Evolutionary conservation across 2,329 filamentous ascomycete species (phyloP).

Genomic region (Pestalotiopsis sp.): DNA sequence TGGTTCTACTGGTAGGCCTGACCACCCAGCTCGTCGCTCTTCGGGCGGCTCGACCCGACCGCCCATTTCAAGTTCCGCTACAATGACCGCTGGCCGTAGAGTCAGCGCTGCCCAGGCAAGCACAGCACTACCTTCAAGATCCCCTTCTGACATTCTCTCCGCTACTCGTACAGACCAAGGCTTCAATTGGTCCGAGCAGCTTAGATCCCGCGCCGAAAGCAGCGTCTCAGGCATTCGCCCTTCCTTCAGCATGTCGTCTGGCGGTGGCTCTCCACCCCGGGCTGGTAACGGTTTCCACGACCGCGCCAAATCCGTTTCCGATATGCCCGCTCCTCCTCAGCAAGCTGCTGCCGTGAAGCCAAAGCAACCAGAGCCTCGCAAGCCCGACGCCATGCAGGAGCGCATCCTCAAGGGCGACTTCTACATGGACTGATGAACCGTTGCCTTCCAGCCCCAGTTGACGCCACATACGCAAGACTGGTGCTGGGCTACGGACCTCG

Average conservation of each 20-base stretch:
- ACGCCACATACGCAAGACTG: background rate
- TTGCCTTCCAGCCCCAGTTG: background rate
- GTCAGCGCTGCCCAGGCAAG: conserved; percentile 56
- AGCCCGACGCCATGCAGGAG: conserved; percentile 95
- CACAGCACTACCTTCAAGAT: conserved; percentile 58
- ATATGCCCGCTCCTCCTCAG: conserved; percentile 60
- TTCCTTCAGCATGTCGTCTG: conserved; percentile 51
- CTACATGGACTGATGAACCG: conserved; percentile 78
- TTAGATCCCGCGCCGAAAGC: conserved; percentile 89
- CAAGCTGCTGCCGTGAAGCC: conserved; percentile 50
- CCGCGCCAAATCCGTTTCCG: conserved; percentile 70
- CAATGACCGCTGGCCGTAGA: conserved; percentile 34
- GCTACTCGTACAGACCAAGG: conserved; percentile 76
- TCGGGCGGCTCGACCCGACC: conserved; percentile 28
- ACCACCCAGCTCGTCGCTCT: conserved; percentile 23
- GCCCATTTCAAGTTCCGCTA: conserved; percentile 32
- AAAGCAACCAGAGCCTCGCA: conserved; percentile 55
- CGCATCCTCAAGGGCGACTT: conserved; percentile 97
- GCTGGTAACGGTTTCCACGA: conserved; percentile 53
- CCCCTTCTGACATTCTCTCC: conserved; percentile 67
- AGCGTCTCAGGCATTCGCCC: conserved; percentile 62
- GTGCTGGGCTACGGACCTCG: background rate
- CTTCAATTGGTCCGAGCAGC: conserved; percentile 96
- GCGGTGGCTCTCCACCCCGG: conserved; percentile 46
- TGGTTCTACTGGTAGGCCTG: conserved; percentile 64